Percentiles rank a stretch among this genome's conserved stretches.
Evolutionary conservation across 1,284 basidiomycete genomes (phyloP).

Genomic region (Tylopilus microsporus): DNA sequence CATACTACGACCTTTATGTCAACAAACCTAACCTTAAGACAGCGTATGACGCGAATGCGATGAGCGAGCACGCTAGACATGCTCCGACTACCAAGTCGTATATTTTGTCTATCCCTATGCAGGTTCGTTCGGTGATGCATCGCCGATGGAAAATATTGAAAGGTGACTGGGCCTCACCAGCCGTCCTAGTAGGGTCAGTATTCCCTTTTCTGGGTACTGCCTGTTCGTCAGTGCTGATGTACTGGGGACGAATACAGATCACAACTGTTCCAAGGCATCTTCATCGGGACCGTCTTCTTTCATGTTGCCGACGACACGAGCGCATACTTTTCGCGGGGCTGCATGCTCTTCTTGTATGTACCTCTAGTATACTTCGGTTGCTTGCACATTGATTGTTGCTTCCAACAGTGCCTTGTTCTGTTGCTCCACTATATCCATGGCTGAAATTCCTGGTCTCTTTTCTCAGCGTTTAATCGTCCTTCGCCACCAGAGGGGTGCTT

Average conservation of each 20-base stretch:
- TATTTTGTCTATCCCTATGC: slow-evolving; percentile 51
- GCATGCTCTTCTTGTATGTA: slow-evolving; percentile 66
- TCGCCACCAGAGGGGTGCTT: slow-evolving; percentile 45
- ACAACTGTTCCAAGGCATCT: slow-evolving; percentile 58
- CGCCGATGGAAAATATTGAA: slow-evolving; percentile 61
- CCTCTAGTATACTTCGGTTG: slow-evolving; percentile 32
- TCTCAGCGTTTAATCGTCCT: slow-evolving; percentile 54
- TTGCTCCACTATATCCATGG: slow-evolving; percentile 12
- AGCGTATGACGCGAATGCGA: slow-evolving; percentile 46
- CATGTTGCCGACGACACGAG: slow-evolving; percentile 52
- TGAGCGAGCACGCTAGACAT: slow-evolving; percentile 43
- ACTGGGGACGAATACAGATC: slow-evolving; percentile 14
- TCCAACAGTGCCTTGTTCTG: slow-evolving; percentile 24
- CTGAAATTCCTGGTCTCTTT: slow-evolving; percentile 42
- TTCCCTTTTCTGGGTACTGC: background rate
- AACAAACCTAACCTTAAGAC: slow-evolving; percentile 37
- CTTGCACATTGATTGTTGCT: slow-evolving; percentile 22
- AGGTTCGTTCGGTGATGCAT: slow-evolving; percentile 57
- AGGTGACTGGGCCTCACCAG: slow-evolving; percentile 50
- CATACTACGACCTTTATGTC: slow-evolving; percentile 32
- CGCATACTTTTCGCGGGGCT: slow-evolving; percentile 75
- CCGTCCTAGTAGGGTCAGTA: slow-evolving; percentile 38
- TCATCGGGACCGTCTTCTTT: slow-evolving; percentile 74
- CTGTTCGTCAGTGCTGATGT: slow-evolving; percentile 6
- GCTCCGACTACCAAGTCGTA: slow-evolving; percentile 47